Percentiles rank a stretch among this genome's conserved stretches.
phyloP scores from a whole-genome alignment of 2,329 filamentous ascomycete genomes.

The Penicillium freii region DNA sequence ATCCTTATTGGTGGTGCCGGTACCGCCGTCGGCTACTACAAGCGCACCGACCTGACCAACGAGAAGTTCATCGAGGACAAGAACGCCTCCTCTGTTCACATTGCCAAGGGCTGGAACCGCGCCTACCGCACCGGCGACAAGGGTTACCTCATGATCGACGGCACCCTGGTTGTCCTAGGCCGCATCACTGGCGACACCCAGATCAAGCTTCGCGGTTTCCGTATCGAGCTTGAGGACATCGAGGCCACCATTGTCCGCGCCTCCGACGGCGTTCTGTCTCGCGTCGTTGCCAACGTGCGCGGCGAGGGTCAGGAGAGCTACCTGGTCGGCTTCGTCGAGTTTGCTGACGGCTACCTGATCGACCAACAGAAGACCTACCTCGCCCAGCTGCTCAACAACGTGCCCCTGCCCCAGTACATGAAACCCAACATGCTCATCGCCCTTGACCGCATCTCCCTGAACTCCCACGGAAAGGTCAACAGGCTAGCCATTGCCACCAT shows the following conservation, averaged over 20 bases:
- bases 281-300: background rate
- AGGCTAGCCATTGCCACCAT: background rate
- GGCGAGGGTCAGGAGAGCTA: background rate
- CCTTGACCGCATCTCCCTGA: background rate
- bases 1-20: background rate
- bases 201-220: background rate
- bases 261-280: background rate
- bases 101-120: background rate
- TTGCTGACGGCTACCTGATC: background rate
- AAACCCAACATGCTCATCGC: background rate
- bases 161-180: background rate
- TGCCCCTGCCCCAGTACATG: background rate
- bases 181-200: background rate
- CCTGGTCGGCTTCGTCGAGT: background rate
- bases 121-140: background rate
- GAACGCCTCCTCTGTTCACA: background rate
- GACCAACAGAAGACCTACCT: background rate
- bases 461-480: background rate
- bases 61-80: background rate
- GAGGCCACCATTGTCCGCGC: background rate
- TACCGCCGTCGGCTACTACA: background rate
- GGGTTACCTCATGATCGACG: background rate
- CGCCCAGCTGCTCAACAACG: background rate
- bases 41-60: background rate
- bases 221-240: background rate